phyloP scores from a whole-genome alignment of 352 stramenopile genomes.

The Phytopythium sindhum region DNA sequence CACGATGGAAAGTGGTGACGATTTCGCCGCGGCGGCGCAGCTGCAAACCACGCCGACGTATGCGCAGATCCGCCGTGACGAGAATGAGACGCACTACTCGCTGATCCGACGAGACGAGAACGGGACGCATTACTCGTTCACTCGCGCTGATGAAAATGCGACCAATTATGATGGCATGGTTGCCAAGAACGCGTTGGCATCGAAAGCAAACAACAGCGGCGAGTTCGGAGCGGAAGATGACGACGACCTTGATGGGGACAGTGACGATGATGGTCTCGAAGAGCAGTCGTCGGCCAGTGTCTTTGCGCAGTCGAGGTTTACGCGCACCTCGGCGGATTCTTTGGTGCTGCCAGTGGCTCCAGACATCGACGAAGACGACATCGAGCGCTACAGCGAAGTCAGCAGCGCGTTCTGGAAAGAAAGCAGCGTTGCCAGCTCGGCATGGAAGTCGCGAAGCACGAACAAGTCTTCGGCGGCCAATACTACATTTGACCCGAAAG shows the following conservation, averaged over 20 bases:
- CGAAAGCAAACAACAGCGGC: constrained; percentile 10
- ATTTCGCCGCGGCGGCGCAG: not conserved
- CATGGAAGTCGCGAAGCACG: constrained; percentile 19
- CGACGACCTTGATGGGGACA: constrained; percentile 32
- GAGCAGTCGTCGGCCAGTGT: constrained; percentile 54
- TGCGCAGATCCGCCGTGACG: constrained; percentile 16
- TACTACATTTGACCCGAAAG: constrained; percentile 8
- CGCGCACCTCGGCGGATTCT: constrained; percentile 35
- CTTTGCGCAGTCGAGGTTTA: constrained; percentile 55
- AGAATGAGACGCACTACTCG: constrained; percentile 43
- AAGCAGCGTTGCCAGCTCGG: constrained; percentile 21
- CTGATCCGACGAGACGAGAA: constrained; percentile 31
- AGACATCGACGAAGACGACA: constrained; percentile 27
- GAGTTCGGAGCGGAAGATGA: constrained; percentile 23
- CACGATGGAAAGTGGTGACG: constrained; percentile 2
- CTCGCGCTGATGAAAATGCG: not conserved
- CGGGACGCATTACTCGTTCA: constrained; percentile 7
- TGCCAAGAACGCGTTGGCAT: not conserved
- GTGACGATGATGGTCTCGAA: constrained; percentile 45
- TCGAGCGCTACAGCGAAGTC: constrained; percentile 20
- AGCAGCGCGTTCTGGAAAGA: constrained; percentile 31
- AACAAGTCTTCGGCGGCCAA: constrained; percentile 23
- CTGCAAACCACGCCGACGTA: not conserved
- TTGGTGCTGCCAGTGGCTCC: constrained; percentile 18
- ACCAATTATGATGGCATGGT: constrained; percentile 5